phyloP scores from a whole-genome alignment of 768 basidiomycete species.

The Pulveroboletus frians region DNA sequence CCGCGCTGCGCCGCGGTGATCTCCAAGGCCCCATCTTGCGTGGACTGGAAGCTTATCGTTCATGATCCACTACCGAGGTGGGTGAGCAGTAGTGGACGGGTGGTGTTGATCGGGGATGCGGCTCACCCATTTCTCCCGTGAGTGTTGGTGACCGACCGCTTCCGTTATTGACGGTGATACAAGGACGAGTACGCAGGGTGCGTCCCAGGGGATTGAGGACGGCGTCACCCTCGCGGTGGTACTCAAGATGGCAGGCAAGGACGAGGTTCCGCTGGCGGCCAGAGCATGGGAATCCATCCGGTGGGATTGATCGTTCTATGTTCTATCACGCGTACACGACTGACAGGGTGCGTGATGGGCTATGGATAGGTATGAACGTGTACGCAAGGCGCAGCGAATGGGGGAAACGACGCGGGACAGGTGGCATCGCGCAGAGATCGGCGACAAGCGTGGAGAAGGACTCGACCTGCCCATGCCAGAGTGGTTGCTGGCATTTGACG shows the following conservation, averaged over 20 bases:
- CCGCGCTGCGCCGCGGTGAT: constrained; percentile 22
- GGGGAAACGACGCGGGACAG: constrained; percentile 25
- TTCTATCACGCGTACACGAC: neutral
- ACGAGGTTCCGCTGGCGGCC: neutral
- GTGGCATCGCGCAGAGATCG: constrained; percentile 21
- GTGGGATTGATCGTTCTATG: neutral
- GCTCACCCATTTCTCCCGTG: constrained; percentile 31
- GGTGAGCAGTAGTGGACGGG: constrained; percentile 26
- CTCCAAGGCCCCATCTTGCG: constrained; percentile 23
- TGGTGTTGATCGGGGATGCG: constrained; percentile 27
- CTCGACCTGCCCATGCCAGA: constrained; percentile 22
- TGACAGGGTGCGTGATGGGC: neutral
- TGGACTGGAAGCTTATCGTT: constrained; percentile 39
- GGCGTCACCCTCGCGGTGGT: constrained; percentile 32
- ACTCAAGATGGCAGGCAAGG: constrained; percentile 13
- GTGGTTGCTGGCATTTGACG: constrained; percentile 27
- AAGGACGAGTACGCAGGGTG: constrained; percentile 29
- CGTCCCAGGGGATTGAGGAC: constrained; percentile 40
- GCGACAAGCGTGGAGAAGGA: constrained; percentile 8
- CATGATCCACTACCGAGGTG: constrained; percentile 35
- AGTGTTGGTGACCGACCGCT: neutral
- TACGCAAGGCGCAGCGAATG: constrained; percentile 12
- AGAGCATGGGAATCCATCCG: constrained; percentile 14
- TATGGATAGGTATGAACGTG: constrained; percentile 22
- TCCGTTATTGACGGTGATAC: neutral